Evolutionary conservation across 176 grass and related monocot species (phyloP).

Genomic region (Thalia dealbata): DNA sequence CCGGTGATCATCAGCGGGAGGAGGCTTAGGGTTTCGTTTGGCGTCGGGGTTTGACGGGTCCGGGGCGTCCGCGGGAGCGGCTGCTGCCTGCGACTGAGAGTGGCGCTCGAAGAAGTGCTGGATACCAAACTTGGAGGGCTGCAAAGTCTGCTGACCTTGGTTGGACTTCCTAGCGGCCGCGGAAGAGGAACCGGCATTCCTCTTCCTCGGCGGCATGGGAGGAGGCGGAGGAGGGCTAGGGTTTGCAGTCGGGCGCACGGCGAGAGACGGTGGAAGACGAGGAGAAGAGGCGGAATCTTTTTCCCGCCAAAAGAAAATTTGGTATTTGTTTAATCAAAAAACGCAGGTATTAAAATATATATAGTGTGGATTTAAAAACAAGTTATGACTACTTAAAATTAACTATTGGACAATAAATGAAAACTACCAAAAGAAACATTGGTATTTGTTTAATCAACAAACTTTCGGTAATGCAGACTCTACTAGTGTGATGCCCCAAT

Average conservation of each 20-base stretch:
- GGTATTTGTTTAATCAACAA: too few relatives aligned
- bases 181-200: constrained; percentile 21
- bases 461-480: too few relatives aligned
- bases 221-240: constrained; percentile 8
- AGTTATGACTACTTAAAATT: too few relatives aligned
- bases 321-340: too few relatives aligned
- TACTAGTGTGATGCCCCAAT: too few relatives aligned
- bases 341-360: too few relatives aligned
- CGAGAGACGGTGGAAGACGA: neutral
- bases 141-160: constrained; percentile 36
- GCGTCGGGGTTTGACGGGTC: neutral
- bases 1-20: constrained; percentile 16
- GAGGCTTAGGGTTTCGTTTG: constrained; percentile 11
- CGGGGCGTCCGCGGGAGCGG: constrained; percentile 19
- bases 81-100: constrained; percentile 41
- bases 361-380: too few relatives aligned
- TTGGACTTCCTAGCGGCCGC: constrained; percentile 46
- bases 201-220: constrained; percentile 71
- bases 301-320: neutral
- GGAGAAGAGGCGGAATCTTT: neutral
- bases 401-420: too few relatives aligned
- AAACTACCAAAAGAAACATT: too few relatives aligned
- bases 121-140: constrained; percentile 88
- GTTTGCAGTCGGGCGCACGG: neutral
- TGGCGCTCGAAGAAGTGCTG: constrained; percentile 95